Percentiles rank a stretch among this genome's conserved stretches.
Conservation (phyloP, 202 grass and related monocot species). For the Tripidium arundinaceum region DNA sequence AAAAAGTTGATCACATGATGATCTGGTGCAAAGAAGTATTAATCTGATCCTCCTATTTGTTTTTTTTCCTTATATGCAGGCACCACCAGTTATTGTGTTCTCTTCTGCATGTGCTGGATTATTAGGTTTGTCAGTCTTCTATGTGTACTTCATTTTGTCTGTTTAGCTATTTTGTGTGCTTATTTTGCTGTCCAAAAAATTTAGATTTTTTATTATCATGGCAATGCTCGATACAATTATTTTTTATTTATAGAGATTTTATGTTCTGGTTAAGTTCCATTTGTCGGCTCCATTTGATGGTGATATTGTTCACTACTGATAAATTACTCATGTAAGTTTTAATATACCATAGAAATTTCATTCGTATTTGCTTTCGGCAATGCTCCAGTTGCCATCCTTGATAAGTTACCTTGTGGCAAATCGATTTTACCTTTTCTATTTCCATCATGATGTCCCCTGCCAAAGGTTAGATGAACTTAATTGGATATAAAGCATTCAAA, state of each 20-base stretch:
- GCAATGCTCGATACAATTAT: neutral
- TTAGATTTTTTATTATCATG: neutral
- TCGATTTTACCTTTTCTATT: neutral
- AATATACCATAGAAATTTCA: neutral
- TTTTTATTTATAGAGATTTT: neutral
- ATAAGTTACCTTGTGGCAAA: neutral
- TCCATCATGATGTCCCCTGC: neutral
- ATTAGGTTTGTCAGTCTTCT: slow-evolving; percentile 51
- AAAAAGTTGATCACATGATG: neutral
- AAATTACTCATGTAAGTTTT: neutral
- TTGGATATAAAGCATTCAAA: neutral
- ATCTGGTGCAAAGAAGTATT: neutral
- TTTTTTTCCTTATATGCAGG: slow-evolving; percentile 32
- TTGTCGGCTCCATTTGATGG: neutral
- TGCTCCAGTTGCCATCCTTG: neutral
- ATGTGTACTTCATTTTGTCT: neutral
- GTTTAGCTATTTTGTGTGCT: neutral
- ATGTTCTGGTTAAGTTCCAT: neutral
- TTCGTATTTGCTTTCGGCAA: neutral
- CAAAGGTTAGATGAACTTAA: neutral
- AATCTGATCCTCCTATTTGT: neutral
- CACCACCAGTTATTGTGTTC: slow-evolving; percentile 85
- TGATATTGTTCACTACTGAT: neutral
- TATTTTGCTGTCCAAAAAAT: neutral
- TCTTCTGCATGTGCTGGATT: slow-evolving; percentile 98